phyloP scores from a whole-genome alignment of 805 yeast genomes.

The Metschnikowia kunwiensis region DNA sequence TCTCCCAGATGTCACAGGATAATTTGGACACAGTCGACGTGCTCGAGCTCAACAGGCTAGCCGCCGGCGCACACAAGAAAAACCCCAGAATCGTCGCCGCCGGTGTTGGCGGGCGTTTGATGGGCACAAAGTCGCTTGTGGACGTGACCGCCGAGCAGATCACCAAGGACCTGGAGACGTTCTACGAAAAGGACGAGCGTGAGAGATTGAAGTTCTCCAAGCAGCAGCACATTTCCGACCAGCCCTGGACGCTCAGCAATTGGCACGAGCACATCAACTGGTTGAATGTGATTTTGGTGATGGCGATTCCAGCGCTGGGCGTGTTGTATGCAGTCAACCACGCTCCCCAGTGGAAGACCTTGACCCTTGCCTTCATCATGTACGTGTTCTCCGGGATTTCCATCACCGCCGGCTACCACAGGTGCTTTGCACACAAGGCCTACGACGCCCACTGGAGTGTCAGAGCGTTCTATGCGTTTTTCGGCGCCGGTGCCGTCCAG shows the following conservation, averaged over 20 bases:
- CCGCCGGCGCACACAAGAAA: conserved; percentile 76
- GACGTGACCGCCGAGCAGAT: conserved; percentile 63
- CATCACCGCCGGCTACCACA: conserved; percentile 81
- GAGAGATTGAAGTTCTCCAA: conserved; percentile 40
- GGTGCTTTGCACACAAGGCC: conserved; percentile 76
- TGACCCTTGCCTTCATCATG: conserved; percentile 49
- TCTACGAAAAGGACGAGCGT: conserved; percentile 37
- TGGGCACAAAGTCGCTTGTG: conserved; percentile 78
- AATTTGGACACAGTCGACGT: conserved; percentile 49
- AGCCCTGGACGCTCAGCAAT: conserved; percentile 70
- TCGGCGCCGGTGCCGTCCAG: conserved; percentile 80
- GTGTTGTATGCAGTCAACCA: conserved; percentile 41
- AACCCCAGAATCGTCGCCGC: conserved; percentile 74
- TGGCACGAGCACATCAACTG: conserved; percentile 78
- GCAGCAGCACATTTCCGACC: conserved; percentile 63
- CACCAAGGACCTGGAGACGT: conserved; percentile 45
- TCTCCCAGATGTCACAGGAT: conserved; percentile 10
- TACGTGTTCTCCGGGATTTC: conserved; percentile 67
- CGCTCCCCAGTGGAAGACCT: conserved; percentile 51
- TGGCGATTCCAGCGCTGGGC: conserved; percentile 58
- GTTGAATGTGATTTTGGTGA: conserved; percentile 67
- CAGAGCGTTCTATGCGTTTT: conserved; percentile 63
- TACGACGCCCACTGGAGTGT: conserved; percentile 61
- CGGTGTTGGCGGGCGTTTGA: conserved; percentile 67
- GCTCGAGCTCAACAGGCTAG: conserved; percentile 69